Conservation (phyloP, 129 eudicot genomes). For the Flaveria sonorensis region DNA sequence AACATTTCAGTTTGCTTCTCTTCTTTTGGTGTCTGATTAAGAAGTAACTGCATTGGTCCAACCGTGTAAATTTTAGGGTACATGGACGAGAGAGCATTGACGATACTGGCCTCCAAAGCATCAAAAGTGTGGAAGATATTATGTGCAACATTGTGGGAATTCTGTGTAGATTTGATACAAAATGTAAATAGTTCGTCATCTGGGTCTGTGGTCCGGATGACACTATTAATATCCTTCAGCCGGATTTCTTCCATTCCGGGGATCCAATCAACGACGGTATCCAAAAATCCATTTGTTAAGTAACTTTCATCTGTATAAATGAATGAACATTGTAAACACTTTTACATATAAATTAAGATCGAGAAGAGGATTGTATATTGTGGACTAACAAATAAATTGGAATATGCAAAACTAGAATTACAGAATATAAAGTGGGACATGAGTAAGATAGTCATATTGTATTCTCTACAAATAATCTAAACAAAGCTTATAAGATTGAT, state of each 20-base stretch:
- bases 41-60: slow-evolving; percentile 22
- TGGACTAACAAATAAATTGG: no score
- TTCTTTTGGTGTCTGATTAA: slow-evolving; percentile 6
- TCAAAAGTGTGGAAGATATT: slow-evolving; percentile 32
- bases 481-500: no score
- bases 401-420: no score
- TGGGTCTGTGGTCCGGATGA: slow-evolving; percentile 30
- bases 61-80: slow-evolving; percentile 15
- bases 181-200: slow-evolving; percentile 12
- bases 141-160: slow-evolving; percentile 7
- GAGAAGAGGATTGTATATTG: no score
- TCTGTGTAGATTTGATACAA: background rate
- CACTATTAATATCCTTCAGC: slow-evolving; percentile 31
- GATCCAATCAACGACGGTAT: slow-evolving; percentile 31
- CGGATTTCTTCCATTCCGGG: slow-evolving; percentile 33
- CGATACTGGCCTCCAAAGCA: slow-evolving; percentile 19
- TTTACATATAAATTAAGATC: no score
- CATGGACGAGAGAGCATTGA: slow-evolving; percentile 9
- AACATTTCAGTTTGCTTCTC: background rate
- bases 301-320: slow-evolving; percentile 41
- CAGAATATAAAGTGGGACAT: no score
- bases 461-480: no score
- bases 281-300: slow-evolving; percentile 35
- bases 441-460: no score
- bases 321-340: no score